Conservation (phyloP, 148 eudicot species). For the Mesembryanthemum crystallinum region DNA sequence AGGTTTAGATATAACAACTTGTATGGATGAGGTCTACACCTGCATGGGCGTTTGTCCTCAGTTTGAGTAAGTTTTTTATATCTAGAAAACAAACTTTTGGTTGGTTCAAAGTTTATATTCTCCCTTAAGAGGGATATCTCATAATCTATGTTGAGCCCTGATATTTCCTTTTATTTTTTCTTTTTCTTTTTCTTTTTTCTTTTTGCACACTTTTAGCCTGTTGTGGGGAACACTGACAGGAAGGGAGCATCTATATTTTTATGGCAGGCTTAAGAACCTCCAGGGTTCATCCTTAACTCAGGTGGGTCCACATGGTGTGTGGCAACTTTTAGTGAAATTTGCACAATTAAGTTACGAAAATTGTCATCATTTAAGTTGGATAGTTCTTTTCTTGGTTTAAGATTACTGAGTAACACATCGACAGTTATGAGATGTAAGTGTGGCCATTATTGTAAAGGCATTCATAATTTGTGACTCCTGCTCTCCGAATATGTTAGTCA, state of each 20-base stretch:
- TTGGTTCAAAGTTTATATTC: background rate
- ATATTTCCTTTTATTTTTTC: background rate
- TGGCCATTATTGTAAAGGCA: no score
- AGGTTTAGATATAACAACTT: slow-evolving; percentile 61
- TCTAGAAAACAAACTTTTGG: background rate
- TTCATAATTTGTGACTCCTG: no score
- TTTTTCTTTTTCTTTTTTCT: no score
- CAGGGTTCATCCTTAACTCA: slow-evolving; percentile 33
- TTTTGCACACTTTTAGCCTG: slow-evolving; percentile 43
- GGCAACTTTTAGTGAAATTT: no score
- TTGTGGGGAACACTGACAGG: slow-evolving; percentile 86
- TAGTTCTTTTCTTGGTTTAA: no score
- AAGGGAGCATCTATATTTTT: slow-evolving; percentile 80
- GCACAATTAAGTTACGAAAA: no score
- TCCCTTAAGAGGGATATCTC: no score
- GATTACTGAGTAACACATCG: no score
- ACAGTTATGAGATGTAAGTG: no score
- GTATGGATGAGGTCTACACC: slow-evolving; percentile 67
- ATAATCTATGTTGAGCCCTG: background rate
- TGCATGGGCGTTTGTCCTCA: slow-evolving; percentile 95
- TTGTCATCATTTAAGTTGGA: no score
- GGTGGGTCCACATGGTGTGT: slow-evolving; percentile 2
- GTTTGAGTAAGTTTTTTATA: slow-evolving; percentile 58
- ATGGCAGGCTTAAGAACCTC: slow-evolving; percentile 86
- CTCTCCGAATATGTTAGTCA: no score